Conservation (phyloP, 257 asterid genomes). For the Jacaranda copaia region DNA sequence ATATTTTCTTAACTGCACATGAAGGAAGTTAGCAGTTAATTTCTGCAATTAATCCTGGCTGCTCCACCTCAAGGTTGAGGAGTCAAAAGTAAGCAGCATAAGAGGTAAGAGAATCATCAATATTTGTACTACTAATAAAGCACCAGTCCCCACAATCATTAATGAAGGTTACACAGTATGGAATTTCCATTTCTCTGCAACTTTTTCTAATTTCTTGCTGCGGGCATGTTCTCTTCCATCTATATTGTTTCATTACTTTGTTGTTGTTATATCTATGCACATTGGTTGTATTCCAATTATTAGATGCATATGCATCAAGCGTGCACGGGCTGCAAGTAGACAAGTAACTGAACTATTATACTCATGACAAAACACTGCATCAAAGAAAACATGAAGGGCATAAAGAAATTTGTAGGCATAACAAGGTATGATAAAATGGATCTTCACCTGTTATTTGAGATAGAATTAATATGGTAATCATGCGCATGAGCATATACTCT, state of each 20-base stretch:
- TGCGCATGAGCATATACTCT: slow-evolving; percentile 94
- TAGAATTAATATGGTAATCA: slow-evolving; percentile 90
- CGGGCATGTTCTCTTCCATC: too few species aligned
- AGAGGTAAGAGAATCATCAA: slow-evolving; percentile 20
- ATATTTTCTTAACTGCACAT: slow-evolving; percentile 2
- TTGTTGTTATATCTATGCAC: too few species aligned
- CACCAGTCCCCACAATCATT: too few species aligned
- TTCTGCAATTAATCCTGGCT: slow-evolving; percentile 25
- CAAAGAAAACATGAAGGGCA: slow-evolving; percentile 8
- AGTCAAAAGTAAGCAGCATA: slow-evolving; percentile 22
- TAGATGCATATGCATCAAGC: too few species aligned
- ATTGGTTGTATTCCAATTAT: too few species aligned
- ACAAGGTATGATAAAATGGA: slow-evolving; percentile 29
- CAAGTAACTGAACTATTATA: slow-evolving; percentile 7
- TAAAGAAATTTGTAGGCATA: slow-evolving; percentile 7
- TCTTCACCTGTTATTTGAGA: slow-evolving; percentile 80
- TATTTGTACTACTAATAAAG: too few species aligned
- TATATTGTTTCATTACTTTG: too few species aligned
- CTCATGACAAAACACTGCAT: slow-evolving; percentile 11
- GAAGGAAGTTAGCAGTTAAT: neutral
- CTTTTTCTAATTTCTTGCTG: too few species aligned
- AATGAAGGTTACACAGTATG: too few species aligned
- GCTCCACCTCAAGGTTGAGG: slow-evolving; percentile 15
- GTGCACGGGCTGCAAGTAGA: neutral
- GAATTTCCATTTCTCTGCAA: too few species aligned